Percentiles rank a stretch among this genome's conserved stretches.
These are phyloP conservation scores for Dendrobium huoshanense DNA, from an alignment of 106 monocot genomes.

Conservation along the genomic window DNA sequence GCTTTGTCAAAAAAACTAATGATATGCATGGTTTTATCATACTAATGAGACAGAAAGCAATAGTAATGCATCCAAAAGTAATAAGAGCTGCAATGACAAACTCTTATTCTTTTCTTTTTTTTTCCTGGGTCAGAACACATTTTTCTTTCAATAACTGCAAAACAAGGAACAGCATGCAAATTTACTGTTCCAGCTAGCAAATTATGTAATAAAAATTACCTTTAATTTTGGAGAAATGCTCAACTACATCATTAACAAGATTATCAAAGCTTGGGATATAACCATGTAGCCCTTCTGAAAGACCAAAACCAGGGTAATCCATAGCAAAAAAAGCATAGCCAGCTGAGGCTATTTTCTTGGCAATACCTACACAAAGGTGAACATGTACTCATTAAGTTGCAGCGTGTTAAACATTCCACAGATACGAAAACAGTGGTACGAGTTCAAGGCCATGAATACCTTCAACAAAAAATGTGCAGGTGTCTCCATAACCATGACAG, in stretches of 20 bases:
- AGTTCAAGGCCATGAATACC: conserved; percentile 25
- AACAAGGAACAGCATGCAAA: neutral
- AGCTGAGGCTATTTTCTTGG: conserved; percentile 68
- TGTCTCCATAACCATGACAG: conserved; percentile 97
- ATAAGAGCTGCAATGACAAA: no score
- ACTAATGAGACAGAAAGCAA: no score
- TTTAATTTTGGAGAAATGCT: conserved; percentile 84
- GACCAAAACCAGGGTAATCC: conserved; percentile 96
- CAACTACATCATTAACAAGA: conserved; percentile 70
- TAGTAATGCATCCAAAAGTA: no score
- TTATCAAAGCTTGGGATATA: conserved; percentile 76
- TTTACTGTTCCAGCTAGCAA: neutral
- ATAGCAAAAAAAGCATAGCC: conserved; percentile 98
- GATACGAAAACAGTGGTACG: neutral
- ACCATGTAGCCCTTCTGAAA: conserved; percentile 98
- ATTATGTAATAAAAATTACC: conserved; percentile 25
- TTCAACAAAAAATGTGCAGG: conserved; percentile 97
- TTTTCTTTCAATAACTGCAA: no score
- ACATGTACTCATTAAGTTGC: neutral
- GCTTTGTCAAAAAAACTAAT: no score
- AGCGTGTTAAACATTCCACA: neutral
- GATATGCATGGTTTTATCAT: no score
- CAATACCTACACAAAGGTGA: conserved; percentile 46
- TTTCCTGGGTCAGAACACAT: no score
- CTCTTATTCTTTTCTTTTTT: no score